A percentile compares a stretch with the other conserved stretches of the same genome.
Evolutionary conservation across 345 rosid genomes (phyloP).

Genomic region (Lepidium didymum): DNA sequence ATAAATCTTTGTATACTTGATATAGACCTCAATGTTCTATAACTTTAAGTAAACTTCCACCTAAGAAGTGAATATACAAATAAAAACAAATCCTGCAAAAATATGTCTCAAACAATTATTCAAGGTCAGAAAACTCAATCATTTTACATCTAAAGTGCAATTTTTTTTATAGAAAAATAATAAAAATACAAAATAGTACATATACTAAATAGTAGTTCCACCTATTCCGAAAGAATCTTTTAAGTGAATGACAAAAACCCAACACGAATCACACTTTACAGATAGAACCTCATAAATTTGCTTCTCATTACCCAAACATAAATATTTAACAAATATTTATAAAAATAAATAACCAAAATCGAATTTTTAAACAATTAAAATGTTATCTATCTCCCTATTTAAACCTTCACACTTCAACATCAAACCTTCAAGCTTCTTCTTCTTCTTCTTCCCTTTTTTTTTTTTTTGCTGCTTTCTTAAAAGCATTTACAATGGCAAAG

Average conservation of each 20-base stretch:
- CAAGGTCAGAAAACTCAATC: slow-evolving; percentile 3
- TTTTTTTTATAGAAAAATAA: background rate
- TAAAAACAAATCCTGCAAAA: slow-evolving; percentile 4
- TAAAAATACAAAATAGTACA: slow-evolving; percentile 10
- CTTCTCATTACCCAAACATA: slow-evolving; percentile 26
- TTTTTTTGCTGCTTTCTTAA: background rate
- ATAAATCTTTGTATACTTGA: background rate
- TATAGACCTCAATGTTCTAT: background rate
- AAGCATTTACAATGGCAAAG: slow-evolving; percentile 32
- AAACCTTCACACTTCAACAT: slow-evolving; percentile 17
- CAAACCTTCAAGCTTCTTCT: slow-evolving; percentile 18
- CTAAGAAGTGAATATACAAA: background rate
- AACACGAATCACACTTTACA: slow-evolving; percentile 30
- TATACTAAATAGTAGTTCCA: slow-evolving; percentile 26
- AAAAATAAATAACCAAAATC: slow-evolving; percentile 1
- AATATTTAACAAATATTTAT: background rate
- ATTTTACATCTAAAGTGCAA: background rate
- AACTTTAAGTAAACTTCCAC: background rate
- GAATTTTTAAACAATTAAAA: background rate
- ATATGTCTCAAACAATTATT: slow-evolving; percentile 9
- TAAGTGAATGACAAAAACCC: slow-evolving; percentile 29
- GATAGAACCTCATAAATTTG: slow-evolving; percentile 21
- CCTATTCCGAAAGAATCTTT: slow-evolving; percentile 29
- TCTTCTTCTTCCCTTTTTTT: background rate
- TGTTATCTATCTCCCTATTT: slow-evolving; percentile 16